Evolutionary conservation across 179 eudicot genomes (phyloP), one percentile per base, ranked within the genome.

Genomic region (Actinidia chinensis): DNA sequence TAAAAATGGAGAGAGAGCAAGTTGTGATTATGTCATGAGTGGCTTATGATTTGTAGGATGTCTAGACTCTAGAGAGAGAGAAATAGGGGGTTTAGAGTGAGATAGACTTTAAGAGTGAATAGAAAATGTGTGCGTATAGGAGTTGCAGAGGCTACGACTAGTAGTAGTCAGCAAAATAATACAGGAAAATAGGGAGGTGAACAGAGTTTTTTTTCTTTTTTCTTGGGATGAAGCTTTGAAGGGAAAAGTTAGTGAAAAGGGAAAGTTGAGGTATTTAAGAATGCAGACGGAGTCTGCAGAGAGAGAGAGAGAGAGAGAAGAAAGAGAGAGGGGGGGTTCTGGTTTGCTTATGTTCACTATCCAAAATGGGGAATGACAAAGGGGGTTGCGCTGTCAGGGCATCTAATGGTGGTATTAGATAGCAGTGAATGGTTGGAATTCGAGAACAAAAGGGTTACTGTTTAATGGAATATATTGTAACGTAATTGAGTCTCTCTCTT

Each of bases 11-110:
- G 54, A 44, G 51, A 58, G 48, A 77, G 67, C 43, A 42, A 68
- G 64, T 59, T 58, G 80, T 87, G 82, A 92, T 92, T 86, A 87
- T 85, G 80, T 89, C 88, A 92, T 92, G 95, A 92, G 95, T 92
- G 79, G 50, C 85, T 84, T 84, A 91, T 92, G 91, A 92, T 91
- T 91, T 85, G 90, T 82, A 86, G 73, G 69, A 76, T 78, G 65
- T 81, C 51, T 48, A 75, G 33, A n/a, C n/a, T n/a, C n/a, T n/a
- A n/a, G 72, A 43, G 75, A 23, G 71, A 33, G 80, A 77, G 75
- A 81, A 52, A 69, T 51, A 46, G 36, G 4, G 73, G 72, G 9
- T 20, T 1, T 8, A 6, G 36, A 36, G 11, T n/a, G 33, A 10
- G 25, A 48, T 73, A 82, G 82, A 61, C 77, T 79, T 80, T 79